Conservation (phyloP, 1,139 yeast genomes). For the Hansenula sp. region DNA sequence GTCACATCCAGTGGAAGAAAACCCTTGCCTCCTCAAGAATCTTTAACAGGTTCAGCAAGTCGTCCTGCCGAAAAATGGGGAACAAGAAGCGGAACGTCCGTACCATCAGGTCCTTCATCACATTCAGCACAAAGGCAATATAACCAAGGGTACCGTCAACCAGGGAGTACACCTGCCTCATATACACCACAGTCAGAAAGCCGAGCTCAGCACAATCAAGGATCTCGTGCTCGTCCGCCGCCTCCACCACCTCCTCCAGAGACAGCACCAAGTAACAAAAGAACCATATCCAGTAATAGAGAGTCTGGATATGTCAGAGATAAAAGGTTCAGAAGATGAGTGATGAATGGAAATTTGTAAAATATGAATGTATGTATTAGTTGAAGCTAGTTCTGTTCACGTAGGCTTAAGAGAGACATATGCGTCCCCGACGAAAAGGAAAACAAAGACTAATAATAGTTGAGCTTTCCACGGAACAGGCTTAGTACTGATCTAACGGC, state of each 20-base stretch:
- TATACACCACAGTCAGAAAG: neutral
- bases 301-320: conserved; percentile 1
- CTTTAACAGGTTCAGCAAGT: neutral
- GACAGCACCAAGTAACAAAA: neutral
- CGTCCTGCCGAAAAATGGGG: conserved; percentile 2
- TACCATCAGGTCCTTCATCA: conserved; percentile 2
- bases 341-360: no score
- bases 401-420: no score
- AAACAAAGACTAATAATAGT: no score
- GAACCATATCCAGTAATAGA: neutral
- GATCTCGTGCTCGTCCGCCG: neutral
- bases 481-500: no score
- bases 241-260: conserved; percentile 1
- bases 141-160: neutral
- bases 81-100: neutral
- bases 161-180: neutral
- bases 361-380: no score
- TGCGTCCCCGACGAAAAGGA: no score
- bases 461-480: no score
- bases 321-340: conserved; percentile 1
- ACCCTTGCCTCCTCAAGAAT: conserved; percentile 6
- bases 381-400: no score
- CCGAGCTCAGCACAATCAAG: neutral
- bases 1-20: neutral
- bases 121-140: neutral